phyloP scores from a whole-genome alignment of 129 eudicot species.

The Flaveria bidentis region DNA sequence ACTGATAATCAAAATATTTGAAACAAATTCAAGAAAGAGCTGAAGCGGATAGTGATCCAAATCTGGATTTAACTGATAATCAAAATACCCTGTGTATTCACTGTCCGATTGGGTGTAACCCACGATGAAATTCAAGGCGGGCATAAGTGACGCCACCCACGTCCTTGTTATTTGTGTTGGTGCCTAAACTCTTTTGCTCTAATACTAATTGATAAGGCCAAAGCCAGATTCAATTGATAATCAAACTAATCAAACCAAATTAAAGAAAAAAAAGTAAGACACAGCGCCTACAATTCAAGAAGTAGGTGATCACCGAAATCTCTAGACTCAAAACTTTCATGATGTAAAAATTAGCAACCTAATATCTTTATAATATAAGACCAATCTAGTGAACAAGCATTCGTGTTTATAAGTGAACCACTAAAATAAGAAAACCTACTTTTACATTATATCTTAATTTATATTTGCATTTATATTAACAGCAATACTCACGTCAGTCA shows the following conservation, averaged over 20 bases:
- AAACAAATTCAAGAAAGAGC: background rate
- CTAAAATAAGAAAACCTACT: background rate
- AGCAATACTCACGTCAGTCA: conserved; percentile 70
- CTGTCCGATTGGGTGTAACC: too few relatives aligned
- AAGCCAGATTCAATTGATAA: background rate
- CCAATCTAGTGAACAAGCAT: background rate
- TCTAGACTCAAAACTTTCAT: background rate
- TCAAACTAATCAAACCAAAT: background rate
- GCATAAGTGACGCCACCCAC: too few relatives aligned
- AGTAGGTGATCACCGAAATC: background rate
- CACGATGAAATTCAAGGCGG: too few relatives aligned
- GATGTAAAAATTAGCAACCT: background rate
- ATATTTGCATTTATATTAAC: background rate
- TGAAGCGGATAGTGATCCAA: background rate
- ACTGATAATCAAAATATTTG: background rate
- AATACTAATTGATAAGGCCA: background rate
- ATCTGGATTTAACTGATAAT: too few relatives aligned
- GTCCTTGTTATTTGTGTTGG: too few relatives aligned
- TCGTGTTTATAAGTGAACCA: background rate
- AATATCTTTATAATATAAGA: background rate
- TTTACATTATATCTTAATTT: background rate
- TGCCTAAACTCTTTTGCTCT: background rate
- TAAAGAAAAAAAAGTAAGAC: background rate
- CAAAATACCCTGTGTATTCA: too few relatives aligned
- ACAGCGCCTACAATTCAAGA: background rate